These are phyloP conservation scores for cucumber (Cucumis sativus) DNA, from an alignment of 306 rosid species.

Conservation along the genomic window DNA sequence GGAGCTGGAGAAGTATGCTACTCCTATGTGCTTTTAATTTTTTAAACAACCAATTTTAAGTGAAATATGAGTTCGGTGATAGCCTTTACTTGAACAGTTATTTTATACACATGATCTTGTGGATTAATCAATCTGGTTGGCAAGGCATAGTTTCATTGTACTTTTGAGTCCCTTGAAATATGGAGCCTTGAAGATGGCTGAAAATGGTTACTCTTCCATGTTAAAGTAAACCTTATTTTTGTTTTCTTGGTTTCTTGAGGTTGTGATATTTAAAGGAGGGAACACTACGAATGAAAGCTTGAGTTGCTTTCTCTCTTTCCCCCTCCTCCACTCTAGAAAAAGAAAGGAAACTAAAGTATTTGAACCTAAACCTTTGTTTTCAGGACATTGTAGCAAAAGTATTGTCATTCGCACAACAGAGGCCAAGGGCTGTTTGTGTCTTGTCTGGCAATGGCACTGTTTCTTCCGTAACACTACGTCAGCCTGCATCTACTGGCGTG, in stretches of 20 bases:
- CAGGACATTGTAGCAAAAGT: slow-evolving; percentile 87
- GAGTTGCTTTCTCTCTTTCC: neutral
- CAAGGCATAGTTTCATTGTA: neutral
- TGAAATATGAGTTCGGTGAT: neutral
- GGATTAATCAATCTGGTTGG: neutral
- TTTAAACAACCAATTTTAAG: neutral
- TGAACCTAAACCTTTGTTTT: slow-evolving; percentile 14
- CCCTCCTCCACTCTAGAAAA: neutral
- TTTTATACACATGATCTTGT: neutral
- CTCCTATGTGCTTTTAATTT: neutral
- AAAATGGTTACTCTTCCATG: neutral
- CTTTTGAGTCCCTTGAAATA: neutral
- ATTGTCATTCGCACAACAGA: slow-evolving; percentile 62
- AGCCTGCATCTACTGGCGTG: slow-evolving; percentile 73
- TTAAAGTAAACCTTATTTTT: neutral
- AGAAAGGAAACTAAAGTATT: neutral
- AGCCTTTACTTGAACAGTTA: neutral
- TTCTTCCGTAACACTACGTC: slow-evolving; percentile 69
- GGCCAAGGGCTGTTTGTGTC: slow-evolving; percentile 81
- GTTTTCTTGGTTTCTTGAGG: neutral
- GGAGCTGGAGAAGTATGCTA: slow-evolving; percentile 69
- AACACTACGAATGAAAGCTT: neutral
- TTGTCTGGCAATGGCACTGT: slow-evolving; percentile 71
- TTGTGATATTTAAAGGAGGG: neutral
- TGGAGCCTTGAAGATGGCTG: neutral